Base-by-base conservation (phyloP, 192 early-diverging fungal species). In the Fimicolochytrium jonesii region DNA sequence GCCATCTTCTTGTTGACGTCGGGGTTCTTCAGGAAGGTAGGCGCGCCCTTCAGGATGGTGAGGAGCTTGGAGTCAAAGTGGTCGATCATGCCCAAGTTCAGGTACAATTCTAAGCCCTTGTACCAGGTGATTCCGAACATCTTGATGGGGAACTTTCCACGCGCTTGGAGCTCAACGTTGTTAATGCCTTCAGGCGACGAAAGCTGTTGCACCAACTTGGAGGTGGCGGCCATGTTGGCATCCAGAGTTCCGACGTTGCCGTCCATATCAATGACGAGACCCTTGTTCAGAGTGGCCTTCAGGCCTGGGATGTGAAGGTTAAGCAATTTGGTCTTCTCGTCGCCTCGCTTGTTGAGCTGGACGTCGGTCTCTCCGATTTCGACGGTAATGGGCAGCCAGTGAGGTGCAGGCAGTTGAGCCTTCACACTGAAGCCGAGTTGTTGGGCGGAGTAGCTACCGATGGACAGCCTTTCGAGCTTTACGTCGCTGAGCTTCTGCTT, bases 111-210 rank as follows among this genome's bases (percentile, higher is more conserved):
- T 9, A 76, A 45, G 10, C 44, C 48, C n/a, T 54, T 58, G 66
- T 76, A 76, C 25, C 60, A 44, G 18, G 69, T 68, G 54, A 76
- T 65, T 1, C 74, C 74, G 51, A 65, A 72, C 48, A 69, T 26
- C 50, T 23, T 61, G 41, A 72, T 56, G 17, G 72, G 63, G 22
- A 67, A 64, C 46, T 54, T 52, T 26, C 59, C 59, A n/a, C 60
- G 33, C 15, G 25, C 52, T 53, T 71, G 58, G 52, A 59, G 30
- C 29, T 66, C 51, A 47, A 66, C 9, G 36, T 61, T 52, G 32
- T 41, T 53, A 23, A 64, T 13, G 30, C 59, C 51, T n/a, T 23
- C 60, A n/a, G 30, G 22, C 17, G 51, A 47, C 9, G 67, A 69
- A 45, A 69, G 63, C 44, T 36, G 18, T 20, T 42, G 20, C 6